Conservation (phyloP, 129 eudicot species). For the Centrapalus pauciflorus region DNA sequence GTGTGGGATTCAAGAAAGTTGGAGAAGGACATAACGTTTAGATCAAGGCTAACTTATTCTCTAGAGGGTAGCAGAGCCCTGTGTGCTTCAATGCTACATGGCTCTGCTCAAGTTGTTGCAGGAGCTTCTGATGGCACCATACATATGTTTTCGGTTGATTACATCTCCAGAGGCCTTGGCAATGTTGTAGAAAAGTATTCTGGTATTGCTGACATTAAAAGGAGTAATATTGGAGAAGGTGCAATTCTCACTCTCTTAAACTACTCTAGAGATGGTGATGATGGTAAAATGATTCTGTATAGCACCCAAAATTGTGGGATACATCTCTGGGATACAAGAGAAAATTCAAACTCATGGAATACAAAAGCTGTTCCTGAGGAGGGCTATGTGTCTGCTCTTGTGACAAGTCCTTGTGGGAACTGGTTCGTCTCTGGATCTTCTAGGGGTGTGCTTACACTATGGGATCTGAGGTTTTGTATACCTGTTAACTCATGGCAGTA, state of each 20-base stretch:
- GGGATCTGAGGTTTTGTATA: conserved; percentile 91
- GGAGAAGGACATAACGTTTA: conserved; percentile 91
- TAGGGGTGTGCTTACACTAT: conserved; percentile 84
- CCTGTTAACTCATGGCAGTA: conserved; percentile 91
- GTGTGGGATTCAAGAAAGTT: conserved; percentile 92
- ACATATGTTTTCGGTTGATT: conserved; percentile 84
- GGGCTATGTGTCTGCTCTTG: conserved; percentile 73
- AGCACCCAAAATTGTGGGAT: conserved; percentile 90
- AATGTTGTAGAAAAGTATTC: conserved; percentile 83
- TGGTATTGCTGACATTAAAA: conserved; percentile 80
- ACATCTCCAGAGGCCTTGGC: conserved; percentile 77
- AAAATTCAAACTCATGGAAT: conserved; percentile 53
- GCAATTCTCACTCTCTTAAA: conserved; percentile 64
- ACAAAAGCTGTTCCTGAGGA: conserved; percentile 69
- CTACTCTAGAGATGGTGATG: conserved; percentile 58
- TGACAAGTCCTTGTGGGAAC: conserved; percentile 87
- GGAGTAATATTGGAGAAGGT: conserved; percentile 63
- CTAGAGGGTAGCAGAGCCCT: conserved; percentile 77
- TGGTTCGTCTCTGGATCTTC: conserved; percentile 99
- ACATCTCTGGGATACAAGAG: conserved; percentile 78
- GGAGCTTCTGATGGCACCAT: conserved; percentile 85
- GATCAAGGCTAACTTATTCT: conserved; percentile 85
- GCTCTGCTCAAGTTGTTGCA: conserved; percentile 79
- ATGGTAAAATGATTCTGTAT: conserved; percentile 58
- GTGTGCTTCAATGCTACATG: conserved; percentile 68